Evolutionary conservation across 73 alveolate species (phyloP).

Genomic region (Breviolum minutum): DNA sequence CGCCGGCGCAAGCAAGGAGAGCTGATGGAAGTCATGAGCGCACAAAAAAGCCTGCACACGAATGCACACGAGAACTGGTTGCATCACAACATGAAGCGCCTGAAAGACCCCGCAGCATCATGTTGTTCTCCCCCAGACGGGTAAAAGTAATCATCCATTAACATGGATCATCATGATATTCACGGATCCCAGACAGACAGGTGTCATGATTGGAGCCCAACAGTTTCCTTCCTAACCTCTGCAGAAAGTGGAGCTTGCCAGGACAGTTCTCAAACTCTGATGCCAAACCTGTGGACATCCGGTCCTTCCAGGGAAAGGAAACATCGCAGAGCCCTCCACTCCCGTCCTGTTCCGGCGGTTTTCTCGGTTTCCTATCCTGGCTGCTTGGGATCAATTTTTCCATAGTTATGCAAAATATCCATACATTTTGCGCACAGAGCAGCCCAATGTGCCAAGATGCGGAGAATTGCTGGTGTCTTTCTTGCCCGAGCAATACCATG

Average conservation of each 20-base stretch:
- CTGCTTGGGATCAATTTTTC: background rate
- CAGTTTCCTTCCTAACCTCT: too few species aligned
- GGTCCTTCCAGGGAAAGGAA: slow-evolving; percentile 24
- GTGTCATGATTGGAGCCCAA: too few species aligned
- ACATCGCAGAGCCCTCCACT: slow-evolving; percentile 34
- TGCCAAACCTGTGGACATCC: slow-evolving; percentile 53
- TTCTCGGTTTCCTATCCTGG: slow-evolving; percentile 78
- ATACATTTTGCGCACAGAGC: background rate
- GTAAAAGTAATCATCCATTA: too few species aligned
- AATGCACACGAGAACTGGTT: background rate
- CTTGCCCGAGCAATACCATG: too few species aligned
- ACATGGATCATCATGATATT: too few species aligned
- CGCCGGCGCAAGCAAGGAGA: slow-evolving; percentile 41
- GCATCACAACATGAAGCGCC: too few species aligned
- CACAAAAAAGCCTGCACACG: background rate
- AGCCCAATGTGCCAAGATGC: background rate
- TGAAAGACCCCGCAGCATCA: too few species aligned
- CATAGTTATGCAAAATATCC: background rate
- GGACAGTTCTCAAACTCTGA: slow-evolving; percentile 6
- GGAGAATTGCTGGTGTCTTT: too few species aligned
- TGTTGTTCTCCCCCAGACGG: too few species aligned
- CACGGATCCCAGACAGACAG: too few species aligned
- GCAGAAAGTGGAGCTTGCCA: too few species aligned
- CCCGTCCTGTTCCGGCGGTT: slow-evolving; percentile 85
- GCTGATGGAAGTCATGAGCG: background rate